A percentile compares a stretch with the other conserved stretches of the same genome.
Conservation (phyloP, 2,329 filamentous ascomycete species). For the Colletotrichum sp. region DNA sequence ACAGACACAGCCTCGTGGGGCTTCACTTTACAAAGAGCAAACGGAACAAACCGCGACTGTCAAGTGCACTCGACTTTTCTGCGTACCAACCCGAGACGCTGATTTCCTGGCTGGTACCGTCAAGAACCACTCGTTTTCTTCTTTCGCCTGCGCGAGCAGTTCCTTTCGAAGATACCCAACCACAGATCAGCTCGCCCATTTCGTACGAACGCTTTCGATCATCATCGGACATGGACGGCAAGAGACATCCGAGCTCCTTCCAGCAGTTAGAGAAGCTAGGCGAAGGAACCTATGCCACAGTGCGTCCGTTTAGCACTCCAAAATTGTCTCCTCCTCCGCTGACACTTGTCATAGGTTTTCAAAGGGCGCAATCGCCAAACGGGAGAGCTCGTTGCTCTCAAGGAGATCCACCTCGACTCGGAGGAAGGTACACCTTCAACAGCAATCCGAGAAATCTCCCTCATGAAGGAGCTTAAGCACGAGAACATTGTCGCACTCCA, state of each 20-base stretch:
- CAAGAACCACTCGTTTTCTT: background rate
- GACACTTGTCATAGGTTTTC: constrained; percentile 74
- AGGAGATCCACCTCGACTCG: constrained; percentile 98
- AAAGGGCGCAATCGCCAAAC: constrained; percentile 98
- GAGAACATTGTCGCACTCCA: constrained; percentile 97
- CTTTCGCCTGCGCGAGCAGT: background rate
- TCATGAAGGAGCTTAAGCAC: constrained; percentile 99
- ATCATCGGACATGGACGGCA: constrained; percentile 75
- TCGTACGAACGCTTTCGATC: background rate
- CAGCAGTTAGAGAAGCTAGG: constrained; percentile 99
- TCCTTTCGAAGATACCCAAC: background rate
- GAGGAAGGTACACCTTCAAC: constrained; percentile 98
- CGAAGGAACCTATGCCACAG: constrained; percentile 98
- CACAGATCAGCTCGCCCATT: background rate
- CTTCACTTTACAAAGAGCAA: background rate
- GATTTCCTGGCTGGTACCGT: background rate
- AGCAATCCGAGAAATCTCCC: constrained; percentile 95
- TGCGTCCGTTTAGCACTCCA: constrained; percentile 49
- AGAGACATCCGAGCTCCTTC: constrained; percentile 93
- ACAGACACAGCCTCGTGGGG: background rate
- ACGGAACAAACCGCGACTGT: background rate
- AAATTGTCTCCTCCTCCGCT: background rate
- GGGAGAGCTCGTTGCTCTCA: constrained; percentile 93
- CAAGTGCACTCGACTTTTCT: background rate
- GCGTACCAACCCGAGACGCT: background rate